Conservation (phyloP, 495 filamentous ascomycete genomes). For the Penicillium flavigenum region DNA sequence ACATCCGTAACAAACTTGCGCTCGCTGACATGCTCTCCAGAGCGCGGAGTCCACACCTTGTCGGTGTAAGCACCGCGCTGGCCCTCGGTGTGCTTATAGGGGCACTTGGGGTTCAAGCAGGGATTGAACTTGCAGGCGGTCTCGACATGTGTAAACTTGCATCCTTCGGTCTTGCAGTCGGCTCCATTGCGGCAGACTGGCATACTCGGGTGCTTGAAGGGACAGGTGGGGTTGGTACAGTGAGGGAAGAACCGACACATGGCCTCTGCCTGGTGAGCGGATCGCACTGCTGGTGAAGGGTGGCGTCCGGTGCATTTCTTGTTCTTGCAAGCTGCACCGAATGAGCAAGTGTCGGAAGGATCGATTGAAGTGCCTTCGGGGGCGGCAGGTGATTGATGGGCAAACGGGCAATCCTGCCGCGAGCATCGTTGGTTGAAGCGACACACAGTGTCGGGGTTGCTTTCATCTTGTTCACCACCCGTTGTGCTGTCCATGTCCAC, state of each 20-base stretch:
- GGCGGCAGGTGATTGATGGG: constrained; percentile 90
- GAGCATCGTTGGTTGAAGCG: constrained; percentile 85
- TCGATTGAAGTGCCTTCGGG: constrained; percentile 80
- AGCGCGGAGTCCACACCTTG: constrained; percentile 82
- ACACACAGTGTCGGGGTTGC: constrained; percentile 57
- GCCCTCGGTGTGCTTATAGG: constrained; percentile 90
- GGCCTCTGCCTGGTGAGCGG: constrained; percentile 73
- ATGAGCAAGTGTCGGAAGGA: constrained; percentile 75
- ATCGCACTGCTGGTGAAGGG: constrained; percentile 81
- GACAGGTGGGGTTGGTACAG: constrained; percentile 82
- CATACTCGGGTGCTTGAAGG: constrained; percentile 80
- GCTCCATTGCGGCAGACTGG: constrained; percentile 89
- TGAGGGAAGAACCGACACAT: constrained; percentile 95
- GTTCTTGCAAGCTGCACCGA: constrained; percentile 91
- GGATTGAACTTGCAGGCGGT: constrained; percentile 88
- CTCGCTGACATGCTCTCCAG: constrained; percentile 75
- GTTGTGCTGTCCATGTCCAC: constrained; percentile 43
- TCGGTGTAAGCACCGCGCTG: constrained; percentile 77
- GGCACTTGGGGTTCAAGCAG: constrained; percentile 79
- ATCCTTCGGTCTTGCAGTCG: constrained; percentile 78
- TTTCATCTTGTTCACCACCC: constrained; percentile 53
- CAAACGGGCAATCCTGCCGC: constrained; percentile 85
- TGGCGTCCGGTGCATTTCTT: constrained; percentile 88
- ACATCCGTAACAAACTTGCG: constrained; percentile 84
- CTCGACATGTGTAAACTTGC: constrained; percentile 84